Base-by-base conservation (phyloP, 106 monocot genomes). In the Xerophyta viscosa region DNA sequence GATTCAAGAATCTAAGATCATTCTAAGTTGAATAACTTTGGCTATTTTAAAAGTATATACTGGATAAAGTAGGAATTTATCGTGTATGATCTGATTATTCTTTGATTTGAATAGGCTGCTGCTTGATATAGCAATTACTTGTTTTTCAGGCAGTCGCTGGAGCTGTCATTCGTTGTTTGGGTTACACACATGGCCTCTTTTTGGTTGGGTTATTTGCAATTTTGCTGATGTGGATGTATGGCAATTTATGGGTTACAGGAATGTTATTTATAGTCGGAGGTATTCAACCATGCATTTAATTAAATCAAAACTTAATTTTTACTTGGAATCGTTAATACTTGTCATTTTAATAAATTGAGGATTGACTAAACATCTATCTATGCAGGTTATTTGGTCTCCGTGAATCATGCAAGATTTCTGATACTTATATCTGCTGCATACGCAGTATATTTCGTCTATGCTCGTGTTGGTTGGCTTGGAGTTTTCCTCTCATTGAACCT, bases 151-250 rank as follows among this genome's bases (percentile, higher is more conserved):
- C 84, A 49, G 59, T 68, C 79, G 76, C 82, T 52, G 81, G 71
- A 44, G 79, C 71, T 21, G 39, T 66, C 24, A 68, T 89, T 60
- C 68, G 51, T 43, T 71, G 67, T 59, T 54, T 98, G 62, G 96
- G 84, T 27, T 69, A 69, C 42, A 79, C 72, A 9, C 64, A 81
- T 56, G 96, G 85, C 3, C 62, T 85, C 56, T 80, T 90, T 61
- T 77, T 98, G 54, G 61, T 82, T 46, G 96, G 81, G 9, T 41
- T 77, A 20, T 85, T 82, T 77, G 96, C 76, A 37, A 79, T 98
- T 68, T 67, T 86, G 62, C 46, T 73, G 39, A 68, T 98, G 81
- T 98, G 96, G 96, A 82, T 77, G 46, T 79, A 73, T 72, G 85
- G 89, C 22, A 73, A 81, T 46, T 69, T 89, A n/a, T 98, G 89